Percentiles rank a stretch among this genome's conserved stretches.
phyloP scores from a whole-genome alignment of 805 yeast species.

The Cyberlindnera amylophila region DNA sequence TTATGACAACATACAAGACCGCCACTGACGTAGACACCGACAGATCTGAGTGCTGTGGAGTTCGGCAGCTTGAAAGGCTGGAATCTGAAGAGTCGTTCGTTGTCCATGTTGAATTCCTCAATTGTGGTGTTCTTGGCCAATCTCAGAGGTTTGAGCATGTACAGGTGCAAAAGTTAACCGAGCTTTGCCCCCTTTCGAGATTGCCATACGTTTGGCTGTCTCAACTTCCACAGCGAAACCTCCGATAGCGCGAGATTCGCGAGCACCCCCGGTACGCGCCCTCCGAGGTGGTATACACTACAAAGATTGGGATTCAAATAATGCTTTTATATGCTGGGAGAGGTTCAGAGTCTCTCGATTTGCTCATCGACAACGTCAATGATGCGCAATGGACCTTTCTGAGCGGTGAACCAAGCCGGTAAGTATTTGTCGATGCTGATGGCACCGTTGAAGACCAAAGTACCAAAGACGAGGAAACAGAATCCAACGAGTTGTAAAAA shows the following conservation, averaged over 20 bases:
- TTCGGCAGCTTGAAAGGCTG: conserved; percentile 63
- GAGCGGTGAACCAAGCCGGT: conserved; percentile 43
- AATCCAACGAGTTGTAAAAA: conserved; percentile 65
- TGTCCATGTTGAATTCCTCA: conserved; percentile 28
- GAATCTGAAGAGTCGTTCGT: conserved; percentile 59
- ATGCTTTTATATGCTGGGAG: no score
- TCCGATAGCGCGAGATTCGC: conserved; percentile 4
- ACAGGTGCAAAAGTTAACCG: background rate
- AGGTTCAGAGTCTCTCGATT: conserved; percentile 31
- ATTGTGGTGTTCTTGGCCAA: conserved; percentile 3
- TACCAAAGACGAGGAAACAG: conserved; percentile 60
- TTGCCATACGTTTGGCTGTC: background rate
- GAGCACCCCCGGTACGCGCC: background rate
- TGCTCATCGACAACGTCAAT: conserved; percentile 39
- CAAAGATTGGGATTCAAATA: no score
- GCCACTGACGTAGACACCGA: conserved; percentile 77
- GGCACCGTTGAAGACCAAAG: conserved; percentile 70
- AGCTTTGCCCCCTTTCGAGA: background rate
- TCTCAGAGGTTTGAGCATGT: conserved; percentile 12
- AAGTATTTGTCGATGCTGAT: conserved; percentile 48
- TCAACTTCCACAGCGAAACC: background rate
- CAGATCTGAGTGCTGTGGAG: conserved; percentile 63
- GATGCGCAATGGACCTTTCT: conserved; percentile 23
- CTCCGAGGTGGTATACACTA: no score
- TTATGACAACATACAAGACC: conserved; percentile 36